Base-by-base conservation (phyloP, 805 yeast genomes). In the Lipomyces starkeyi region DNA sequence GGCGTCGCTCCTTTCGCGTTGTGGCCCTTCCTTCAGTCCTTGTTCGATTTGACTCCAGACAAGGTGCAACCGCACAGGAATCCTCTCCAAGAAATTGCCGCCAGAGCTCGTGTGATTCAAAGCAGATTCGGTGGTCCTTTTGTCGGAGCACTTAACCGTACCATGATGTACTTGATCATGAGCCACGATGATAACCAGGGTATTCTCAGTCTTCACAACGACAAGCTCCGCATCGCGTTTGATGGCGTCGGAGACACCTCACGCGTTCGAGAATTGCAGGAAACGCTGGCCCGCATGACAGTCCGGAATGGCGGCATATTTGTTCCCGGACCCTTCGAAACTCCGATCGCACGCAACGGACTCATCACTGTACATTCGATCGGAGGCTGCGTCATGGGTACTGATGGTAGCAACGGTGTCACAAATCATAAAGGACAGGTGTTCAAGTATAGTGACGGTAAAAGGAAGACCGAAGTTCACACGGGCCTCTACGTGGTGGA, bases 131-230 rank as follows among this genome's bases (percentile, higher is more conserved):
- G 49, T 17, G 49, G 49, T 2, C 49, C 49, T 3, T 43, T 43
- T n/a, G 49, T 43, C 22, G 49, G 49, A 8, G 49, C 49, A 17
- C 49, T 43, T 17, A 17, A 43, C 6, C 49, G 22, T 9, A 43
- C 49, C 3, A 43, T 43, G 49, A 43, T 43, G 49, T 43, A 43
- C 49, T 17, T 43, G 49, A 43, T 43, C 22, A 43, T 43, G 49
- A 43, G 49, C 49, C 49, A 43, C 20, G 49, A 43, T n/a, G 49
- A 43, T n/a, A 43, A 43, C 49, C 49, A 43, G 11, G 49, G 49
- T 8, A n/a, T 43, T 43, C 49, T 43, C 11, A 43, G 5, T n/a
- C 49, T 43, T n/a, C 22, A 43, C 3, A 43, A 43, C 9, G 20
- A 43, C 49, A 43, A 43, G 17, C 22, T 43, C 6, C 49, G 49